These are phyloP conservation scores for Penicillium dipodomyicola DNA, from an alignment of 495 filamentous ascomycete genomes.

Conservation along the genomic window DNA sequence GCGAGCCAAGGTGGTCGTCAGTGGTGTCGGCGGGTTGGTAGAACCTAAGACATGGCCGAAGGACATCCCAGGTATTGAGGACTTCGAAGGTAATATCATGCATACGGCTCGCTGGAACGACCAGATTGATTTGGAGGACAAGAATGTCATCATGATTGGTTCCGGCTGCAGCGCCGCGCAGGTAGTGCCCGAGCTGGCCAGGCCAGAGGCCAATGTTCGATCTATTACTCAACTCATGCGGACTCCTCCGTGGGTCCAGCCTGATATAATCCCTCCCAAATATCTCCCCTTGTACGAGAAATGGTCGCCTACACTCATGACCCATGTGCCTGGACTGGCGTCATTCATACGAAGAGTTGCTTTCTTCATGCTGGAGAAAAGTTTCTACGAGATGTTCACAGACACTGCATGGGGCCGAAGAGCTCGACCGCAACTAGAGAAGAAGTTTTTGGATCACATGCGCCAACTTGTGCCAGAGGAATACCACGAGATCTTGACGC, in stretches of 20 bases:
- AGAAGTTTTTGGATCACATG: constrained; percentile 47
- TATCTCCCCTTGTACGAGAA: constrained; percentile 37
- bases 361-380: constrained; percentile 39
- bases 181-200: constrained; percentile 39
- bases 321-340: constrained; percentile 45
- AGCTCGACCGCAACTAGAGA: constrained; percentile 30
- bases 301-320: constrained; percentile 40
- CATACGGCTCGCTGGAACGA: constrained; percentile 60
- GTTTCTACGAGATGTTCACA: constrained; percentile 35
- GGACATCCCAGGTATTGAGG: constrained; percentile 52
- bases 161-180: constrained; percentile 59
- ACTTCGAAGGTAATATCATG: constrained; percentile 54
- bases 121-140: constrained; percentile 43
- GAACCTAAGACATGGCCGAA: constrained; percentile 51
- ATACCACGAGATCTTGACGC: constrained; percentile 63
- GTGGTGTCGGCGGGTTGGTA: constrained; percentile 53
- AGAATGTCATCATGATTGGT: constrained; percentile 59
- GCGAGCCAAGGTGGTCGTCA: constrained; percentile 56
- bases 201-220: constrained; percentile 46
- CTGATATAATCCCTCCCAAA: constrained; percentile 18
- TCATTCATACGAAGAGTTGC: constrained; percentile 30
- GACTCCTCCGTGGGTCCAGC: constrained; percentile 59
- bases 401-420: constrained; percentile 31
- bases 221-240: constrained; percentile 63
- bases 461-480: constrained; percentile 50